These are phyloP conservation scores for Fusarium sp. DNA, from an alignment of 2,329 filamentous ascomycete species.

Conservation along the genomic window DNA sequence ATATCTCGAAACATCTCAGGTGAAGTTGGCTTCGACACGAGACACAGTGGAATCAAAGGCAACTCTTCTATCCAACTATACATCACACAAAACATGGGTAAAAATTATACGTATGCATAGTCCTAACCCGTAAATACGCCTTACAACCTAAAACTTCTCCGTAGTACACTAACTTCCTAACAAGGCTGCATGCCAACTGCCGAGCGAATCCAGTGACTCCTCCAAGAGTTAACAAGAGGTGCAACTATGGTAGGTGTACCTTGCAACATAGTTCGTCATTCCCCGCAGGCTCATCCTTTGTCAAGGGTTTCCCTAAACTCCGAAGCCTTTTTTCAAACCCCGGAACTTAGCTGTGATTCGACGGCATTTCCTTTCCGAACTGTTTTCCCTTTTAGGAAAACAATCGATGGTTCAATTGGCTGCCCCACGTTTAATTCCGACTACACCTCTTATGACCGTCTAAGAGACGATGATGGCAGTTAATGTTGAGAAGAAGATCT, in stretches of 20 bases:
- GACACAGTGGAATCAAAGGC: no score
- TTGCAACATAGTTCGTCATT: background rate
- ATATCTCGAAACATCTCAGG: no score
- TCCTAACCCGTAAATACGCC: no score
- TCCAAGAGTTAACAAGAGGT: no score
- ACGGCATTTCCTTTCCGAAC: conserved; percentile 8
- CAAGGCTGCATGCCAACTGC: background rate
- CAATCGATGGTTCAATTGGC: conserved; percentile 2
- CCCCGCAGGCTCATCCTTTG: background rate
- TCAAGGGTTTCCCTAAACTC: background rate
- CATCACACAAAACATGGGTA: no score
- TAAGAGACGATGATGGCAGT: conserved; percentile 14
- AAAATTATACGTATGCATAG: no score
- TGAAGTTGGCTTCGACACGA: no score
- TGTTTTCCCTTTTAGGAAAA: conserved; percentile 41
- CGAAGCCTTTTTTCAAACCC: background rate
- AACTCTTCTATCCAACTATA: no score
- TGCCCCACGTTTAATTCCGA: conserved; percentile 16
- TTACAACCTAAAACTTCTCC: no score
- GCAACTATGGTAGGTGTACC: no score
- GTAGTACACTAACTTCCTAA: background rate
- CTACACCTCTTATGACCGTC: conserved; percentile 18
- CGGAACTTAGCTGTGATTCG: background rate
- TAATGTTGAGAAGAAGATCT: background rate
- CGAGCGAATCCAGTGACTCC: no score